These are phyloP conservation scores for Tricholoma flavovirens DNA, from an alignment of 768 basidiomycete genomes.

Conservation along the genomic window DNA sequence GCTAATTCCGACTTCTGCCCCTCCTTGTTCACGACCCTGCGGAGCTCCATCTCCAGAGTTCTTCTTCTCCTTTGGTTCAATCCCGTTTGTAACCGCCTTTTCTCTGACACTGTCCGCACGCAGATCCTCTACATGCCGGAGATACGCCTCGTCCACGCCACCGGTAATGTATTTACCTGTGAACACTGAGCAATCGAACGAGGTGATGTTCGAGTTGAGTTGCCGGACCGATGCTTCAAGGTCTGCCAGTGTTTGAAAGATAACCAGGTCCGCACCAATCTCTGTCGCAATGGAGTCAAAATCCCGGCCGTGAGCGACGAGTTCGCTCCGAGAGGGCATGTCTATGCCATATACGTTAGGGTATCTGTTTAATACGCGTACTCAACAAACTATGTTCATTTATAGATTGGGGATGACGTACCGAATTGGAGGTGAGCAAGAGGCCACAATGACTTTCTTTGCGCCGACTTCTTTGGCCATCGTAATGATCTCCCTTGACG, in stretches of 20 bases:
- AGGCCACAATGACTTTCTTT: conserved; percentile 91
- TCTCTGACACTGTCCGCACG: conserved; percentile 79
- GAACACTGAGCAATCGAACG: conserved; percentile 97
- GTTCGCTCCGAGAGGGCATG: conserved; percentile 94
- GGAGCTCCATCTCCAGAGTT: conserved; percentile 14
- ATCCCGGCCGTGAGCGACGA: conserved; percentile 80
- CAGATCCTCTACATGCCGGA: conserved; percentile 65
- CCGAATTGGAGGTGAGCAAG: conserved; percentile 96
- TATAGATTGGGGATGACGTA: conserved; percentile 22
- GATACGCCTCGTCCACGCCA: conserved; percentile 79
- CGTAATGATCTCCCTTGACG: conserved; percentile 96
- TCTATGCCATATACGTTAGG: conserved; percentile 99
- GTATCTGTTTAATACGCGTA: conserved; percentile 36
- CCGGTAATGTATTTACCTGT: conserved; percentile 97
- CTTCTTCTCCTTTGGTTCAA: conserved; percentile 31
- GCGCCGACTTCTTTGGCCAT: conserved; percentile 99
- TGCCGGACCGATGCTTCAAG: conserved; percentile 81
- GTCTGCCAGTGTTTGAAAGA: conserved; percentile 91
- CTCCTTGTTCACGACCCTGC: conserved; percentile 14
- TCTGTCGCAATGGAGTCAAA: conserved; percentile 64
- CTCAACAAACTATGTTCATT: not conserved
- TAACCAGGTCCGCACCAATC: conserved; percentile 93
- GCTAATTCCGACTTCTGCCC: conserved; percentile 28
- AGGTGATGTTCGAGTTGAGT: conserved; percentile 68
- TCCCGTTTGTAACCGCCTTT: conserved; percentile 33